These are phyloP conservation scores for Wickerhamiella dianesei DNA, from an alignment of 805 yeast species.

Conservation along the genomic window DNA sequence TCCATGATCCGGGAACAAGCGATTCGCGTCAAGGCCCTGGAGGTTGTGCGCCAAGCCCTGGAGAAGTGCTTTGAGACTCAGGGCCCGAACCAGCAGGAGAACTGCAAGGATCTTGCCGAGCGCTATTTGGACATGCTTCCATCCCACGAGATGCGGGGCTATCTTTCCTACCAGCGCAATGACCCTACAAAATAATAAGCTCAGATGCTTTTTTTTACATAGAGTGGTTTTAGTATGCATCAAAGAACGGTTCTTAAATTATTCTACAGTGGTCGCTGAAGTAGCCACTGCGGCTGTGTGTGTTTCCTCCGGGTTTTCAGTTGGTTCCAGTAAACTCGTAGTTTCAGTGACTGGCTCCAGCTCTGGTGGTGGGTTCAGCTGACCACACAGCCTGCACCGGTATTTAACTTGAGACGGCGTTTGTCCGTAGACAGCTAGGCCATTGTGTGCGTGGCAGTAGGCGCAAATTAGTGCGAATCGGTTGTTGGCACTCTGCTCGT, in stretches of 20 bases:
- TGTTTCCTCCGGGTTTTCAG: too few relatives aligned
- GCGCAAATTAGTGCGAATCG: constrained; percentile 62
- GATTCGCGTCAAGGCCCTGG: constrained; percentile 54
- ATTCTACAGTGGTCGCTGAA: too few relatives aligned
- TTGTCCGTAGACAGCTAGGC: constrained; percentile 63
- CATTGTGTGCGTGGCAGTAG: constrained; percentile 59
- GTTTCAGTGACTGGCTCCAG: neutral
- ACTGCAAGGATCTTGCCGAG: constrained; percentile 61
- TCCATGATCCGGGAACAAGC: constrained; percentile 70
- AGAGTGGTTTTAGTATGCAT: too few relatives aligned
- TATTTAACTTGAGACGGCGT: constrained; percentile 39
- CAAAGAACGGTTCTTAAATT: too few relatives aligned
- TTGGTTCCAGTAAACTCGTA: neutral
- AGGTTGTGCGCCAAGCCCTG: constrained; percentile 57
- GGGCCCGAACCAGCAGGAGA: constrained; percentile 60
- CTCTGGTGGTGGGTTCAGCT: constrained; percentile 9
- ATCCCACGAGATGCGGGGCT: constrained; percentile 53
- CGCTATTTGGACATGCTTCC: constrained; percentile 64
- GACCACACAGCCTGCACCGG: constrained; percentile 54
- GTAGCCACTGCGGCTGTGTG: too few relatives aligned
- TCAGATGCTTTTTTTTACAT: neutral
- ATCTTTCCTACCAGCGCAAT: constrained; percentile 75
- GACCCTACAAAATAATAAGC: constrained; percentile 59
- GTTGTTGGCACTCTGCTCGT: constrained; percentile 44
- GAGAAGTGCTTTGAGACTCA: constrained; percentile 51